Conservation (phyloP, 1,284 basidiomycete genomes). For the Abortiporus biennis region DNA sequence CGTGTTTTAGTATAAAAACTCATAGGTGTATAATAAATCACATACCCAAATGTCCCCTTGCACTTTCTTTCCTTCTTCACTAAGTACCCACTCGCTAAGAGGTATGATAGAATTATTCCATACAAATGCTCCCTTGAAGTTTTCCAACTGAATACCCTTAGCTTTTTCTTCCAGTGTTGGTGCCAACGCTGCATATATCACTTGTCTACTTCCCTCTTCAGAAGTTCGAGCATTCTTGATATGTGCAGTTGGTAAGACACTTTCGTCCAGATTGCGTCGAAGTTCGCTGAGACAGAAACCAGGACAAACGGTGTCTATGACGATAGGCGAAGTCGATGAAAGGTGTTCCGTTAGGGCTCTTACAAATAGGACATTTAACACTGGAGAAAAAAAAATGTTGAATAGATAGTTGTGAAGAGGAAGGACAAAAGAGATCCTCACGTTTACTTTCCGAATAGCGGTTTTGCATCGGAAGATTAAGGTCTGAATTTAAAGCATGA, state of each 20-base stretch:
- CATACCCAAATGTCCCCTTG: slow-evolving; percentile 8
- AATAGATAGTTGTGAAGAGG: slow-evolving; percentile 13
- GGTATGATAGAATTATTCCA: background rate
- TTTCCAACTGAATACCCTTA: too few species aligned
- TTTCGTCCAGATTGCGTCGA: slow-evolving; percentile 4
- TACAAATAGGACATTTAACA: slow-evolving; percentile 13
- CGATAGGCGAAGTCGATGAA: slow-evolving; percentile 1
- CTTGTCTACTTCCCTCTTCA: slow-evolving; percentile 9
- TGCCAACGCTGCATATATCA: slow-evolving; percentile 8
- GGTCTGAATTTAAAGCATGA: background rate
- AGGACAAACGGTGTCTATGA: slow-evolving; percentile 7
- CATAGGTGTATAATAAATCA: background rate
- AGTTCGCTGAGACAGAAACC: slow-evolving; percentile 9
- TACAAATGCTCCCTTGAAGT: slow-evolving; percentile 8
- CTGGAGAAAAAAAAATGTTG: slow-evolving; percentile 1
- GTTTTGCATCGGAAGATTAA: too few species aligned
- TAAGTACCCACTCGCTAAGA: slow-evolving; percentile 8
- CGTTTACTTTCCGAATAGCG: slow-evolving; percentile 30
- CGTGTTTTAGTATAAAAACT: background rate
- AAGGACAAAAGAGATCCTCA: slow-evolving; percentile 17
- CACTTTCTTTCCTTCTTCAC: slow-evolving; percentile 2
- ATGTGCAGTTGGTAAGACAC: background rate
- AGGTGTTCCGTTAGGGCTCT: slow-evolving; percentile 9
- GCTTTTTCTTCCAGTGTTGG: slow-evolving; percentile 4
- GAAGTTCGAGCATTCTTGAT: slow-evolving; percentile 1